phyloP scores from a whole-genome alignment of 2,329 filamentous ascomycete genomes.

The Penicillium palitans region DNA sequence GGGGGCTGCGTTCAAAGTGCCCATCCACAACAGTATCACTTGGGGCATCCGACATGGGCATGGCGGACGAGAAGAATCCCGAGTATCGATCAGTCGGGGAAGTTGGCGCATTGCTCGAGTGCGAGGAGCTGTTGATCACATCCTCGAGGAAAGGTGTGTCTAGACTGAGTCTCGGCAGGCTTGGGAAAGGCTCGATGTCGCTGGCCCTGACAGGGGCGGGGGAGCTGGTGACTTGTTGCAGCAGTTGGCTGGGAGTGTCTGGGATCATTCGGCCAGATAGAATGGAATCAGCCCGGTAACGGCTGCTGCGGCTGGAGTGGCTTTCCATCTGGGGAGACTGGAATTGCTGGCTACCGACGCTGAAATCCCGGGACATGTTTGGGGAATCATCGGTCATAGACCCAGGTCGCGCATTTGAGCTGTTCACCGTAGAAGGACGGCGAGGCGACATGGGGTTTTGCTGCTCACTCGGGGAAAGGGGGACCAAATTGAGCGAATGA shows the following conservation, averaged over 20 bases:
- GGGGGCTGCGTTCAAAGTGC: constrained; percentile 44
- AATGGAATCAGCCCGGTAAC: constrained; percentile 58
- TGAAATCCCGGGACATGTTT: constrained; percentile 65
- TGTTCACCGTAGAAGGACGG: constrained; percentile 53
- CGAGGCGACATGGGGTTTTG: constrained; percentile 40
- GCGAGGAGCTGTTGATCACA: constrained; percentile 36
- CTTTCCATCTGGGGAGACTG: constrained; percentile 55
- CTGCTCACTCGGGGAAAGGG: constrained; percentile 54
- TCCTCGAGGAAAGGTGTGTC: constrained; percentile 49
- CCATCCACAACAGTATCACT: constrained; percentile 20
- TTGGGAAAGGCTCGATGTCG: constrained; percentile 36
- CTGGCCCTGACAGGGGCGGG: constrained; percentile 14
- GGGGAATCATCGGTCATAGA: constrained; percentile 67
- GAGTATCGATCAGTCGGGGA: constrained; percentile 61
- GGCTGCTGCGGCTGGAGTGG: constrained; percentile 34
- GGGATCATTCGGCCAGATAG: constrained; percentile 53
- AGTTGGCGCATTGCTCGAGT: constrained; percentile 28
- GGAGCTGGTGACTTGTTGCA: constrained; percentile 45
- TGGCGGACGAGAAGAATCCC: constrained; percentile 80
- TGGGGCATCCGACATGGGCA: constrained; percentile 72
- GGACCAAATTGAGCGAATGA: constrained; percentile 59
- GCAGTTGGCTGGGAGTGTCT: constrained; percentile 55
- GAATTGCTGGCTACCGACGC: constrained; percentile 65
- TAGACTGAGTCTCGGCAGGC: constrained; percentile 46
- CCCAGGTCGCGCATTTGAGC: constrained; percentile 56